phyloP scores from a whole-genome alignment of 768 basidiomycete genomes.

The Pisolithus sp. region DNA sequence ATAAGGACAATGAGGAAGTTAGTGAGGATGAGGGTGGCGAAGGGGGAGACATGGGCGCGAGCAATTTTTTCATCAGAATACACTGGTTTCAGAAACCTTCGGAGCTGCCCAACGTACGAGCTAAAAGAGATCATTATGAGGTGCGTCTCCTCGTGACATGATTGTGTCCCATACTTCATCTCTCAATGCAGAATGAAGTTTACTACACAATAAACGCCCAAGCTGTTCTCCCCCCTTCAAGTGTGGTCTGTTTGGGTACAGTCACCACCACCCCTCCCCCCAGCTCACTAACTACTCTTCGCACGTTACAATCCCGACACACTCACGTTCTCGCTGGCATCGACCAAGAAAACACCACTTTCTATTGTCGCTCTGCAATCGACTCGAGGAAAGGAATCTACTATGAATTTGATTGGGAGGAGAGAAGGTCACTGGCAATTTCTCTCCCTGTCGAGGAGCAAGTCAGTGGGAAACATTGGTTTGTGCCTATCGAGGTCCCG shows the following conservation, averaged over 20 bases:
- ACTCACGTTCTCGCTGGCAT: slow-evolving; percentile 7
- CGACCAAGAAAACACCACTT: slow-evolving; percentile 25
- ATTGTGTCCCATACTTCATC: not conserved
- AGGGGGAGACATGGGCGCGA: slow-evolving; percentile 23
- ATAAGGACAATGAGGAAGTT: no score
- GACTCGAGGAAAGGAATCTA: slow-evolving; percentile 55
- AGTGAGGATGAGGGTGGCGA: slow-evolving; percentile 1
- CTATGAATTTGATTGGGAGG: slow-evolving; percentile 56
- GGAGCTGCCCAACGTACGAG: slow-evolving; percentile 55
- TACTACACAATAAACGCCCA: slow-evolving; percentile 54
- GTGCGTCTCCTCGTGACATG: slow-evolving; percentile 31
- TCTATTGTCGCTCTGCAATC: slow-evolving; percentile 55
- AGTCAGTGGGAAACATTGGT: slow-evolving; percentile 40
- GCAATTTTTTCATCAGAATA: slow-evolving; percentile 50
- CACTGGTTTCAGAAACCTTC: slow-evolving; percentile 74
- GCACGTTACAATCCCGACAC: slow-evolving; percentile 11
- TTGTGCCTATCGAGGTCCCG: slow-evolving; percentile 29
- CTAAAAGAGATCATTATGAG: slow-evolving; percentile 52
- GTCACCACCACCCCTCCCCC: slow-evolving; percentile 28
- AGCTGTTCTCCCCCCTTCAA: slow-evolving; percentile 43
- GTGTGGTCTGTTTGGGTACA: slow-evolving; percentile 46
- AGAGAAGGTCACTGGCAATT: slow-evolving; percentile 38
- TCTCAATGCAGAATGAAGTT: slow-evolving; percentile 56
- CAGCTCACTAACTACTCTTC: not conserved
- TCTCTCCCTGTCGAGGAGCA: slow-evolving; percentile 19